Evolutionary conservation across 345 rosid species (phyloP).

Genomic region (Euphorbia peplus): DNA sequence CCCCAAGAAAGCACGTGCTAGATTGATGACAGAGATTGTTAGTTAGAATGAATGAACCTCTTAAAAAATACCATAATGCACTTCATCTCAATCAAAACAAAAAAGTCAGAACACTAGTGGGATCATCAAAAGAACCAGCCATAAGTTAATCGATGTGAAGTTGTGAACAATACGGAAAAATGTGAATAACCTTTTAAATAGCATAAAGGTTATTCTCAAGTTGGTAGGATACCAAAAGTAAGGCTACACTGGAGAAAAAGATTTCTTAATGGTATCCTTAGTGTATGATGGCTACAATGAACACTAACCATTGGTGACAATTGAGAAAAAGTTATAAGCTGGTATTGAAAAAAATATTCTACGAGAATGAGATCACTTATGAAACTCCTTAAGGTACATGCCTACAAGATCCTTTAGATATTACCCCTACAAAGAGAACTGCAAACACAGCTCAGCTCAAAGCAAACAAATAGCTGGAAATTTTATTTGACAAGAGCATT

Average conservation of each 20-base stretch:
- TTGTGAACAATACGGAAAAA: background rate
- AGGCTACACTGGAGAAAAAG: background rate
- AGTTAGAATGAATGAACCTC: slow-evolving; percentile 13
- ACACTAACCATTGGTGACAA: too few species aligned
- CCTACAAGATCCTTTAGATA: too few species aligned
- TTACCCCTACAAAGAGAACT: background rate
- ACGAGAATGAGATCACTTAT: too few species aligned
- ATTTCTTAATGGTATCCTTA: too few species aligned
- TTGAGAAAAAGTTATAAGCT: too few species aligned
- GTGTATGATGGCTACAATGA: too few species aligned
- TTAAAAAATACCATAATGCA: slow-evolving; percentile 2
- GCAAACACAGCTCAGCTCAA: background rate
- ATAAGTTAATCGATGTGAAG: background rate
- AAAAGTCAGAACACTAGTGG: background rate
- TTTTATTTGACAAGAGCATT: too few species aligned
- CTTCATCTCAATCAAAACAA: background rate
- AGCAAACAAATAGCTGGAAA: background rate
- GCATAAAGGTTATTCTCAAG: background rate
- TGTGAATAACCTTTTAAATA: too few species aligned
- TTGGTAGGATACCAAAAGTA: background rate
- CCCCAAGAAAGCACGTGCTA: slow-evolving; percentile 71
- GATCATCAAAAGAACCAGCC: background rate
- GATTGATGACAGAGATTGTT: slow-evolving; percentile 28
- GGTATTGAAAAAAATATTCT: too few species aligned
- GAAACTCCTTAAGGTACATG: too few species aligned